Percentiles rank a stretch among this genome's conserved stretches.
Conservation (phyloP, 1,284 basidiomycete species). For the Schizophyllum commune region DNA sequence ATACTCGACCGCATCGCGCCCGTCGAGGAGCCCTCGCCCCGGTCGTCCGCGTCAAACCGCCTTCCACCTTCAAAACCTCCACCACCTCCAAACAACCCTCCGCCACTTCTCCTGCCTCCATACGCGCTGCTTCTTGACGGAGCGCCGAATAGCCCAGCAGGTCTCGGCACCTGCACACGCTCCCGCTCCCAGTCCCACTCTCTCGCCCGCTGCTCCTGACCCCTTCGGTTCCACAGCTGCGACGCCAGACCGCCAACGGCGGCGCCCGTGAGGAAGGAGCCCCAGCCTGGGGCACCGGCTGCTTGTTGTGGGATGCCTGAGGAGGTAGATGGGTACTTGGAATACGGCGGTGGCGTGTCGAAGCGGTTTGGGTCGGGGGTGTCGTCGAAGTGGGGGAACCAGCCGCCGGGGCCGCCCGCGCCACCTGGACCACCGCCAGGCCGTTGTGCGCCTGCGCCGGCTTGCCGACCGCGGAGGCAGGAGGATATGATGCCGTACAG, state of each 20-base stretch:
- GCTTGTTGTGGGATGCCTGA: constrained; percentile 18
- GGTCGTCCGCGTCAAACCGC: constrained; percentile 33
- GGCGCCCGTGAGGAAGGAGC: constrained; percentile 63
- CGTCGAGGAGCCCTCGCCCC: constrained; percentile 64
- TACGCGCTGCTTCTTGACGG: no score
- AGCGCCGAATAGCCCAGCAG: no score
- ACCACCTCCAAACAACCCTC: no score
- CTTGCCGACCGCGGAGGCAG: constrained; percentile 32
- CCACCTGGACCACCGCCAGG: constrained; percentile 20
- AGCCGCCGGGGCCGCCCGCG: constrained; percentile 27
- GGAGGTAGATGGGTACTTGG: constrained; percentile 29
- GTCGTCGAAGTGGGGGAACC: constrained; percentile 43
- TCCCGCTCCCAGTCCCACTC: constrained; percentile 47
- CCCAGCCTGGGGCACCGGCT: constrained; percentile 55
- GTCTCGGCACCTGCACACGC: constrained; percentile 7
- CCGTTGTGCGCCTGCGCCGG: constrained; percentile 21
- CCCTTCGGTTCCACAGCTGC: constrained; percentile 38
- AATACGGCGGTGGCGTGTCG: constrained; percentile 71
- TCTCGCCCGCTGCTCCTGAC: constrained; percentile 19
- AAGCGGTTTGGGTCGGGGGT: constrained; percentile 30
- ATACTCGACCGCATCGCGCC: constrained; percentile 61
- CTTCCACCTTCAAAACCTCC: constrained; percentile 13
- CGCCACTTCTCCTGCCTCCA: no score
- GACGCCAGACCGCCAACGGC: constrained; percentile 60
- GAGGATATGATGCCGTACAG: constrained; percentile 51